Percentiles rank a stretch among this genome's conserved stretches.
Evolutionary conservation across 805 yeast genomes (phyloP).

Genomic region (Kodamaea hsintzibuensis): DNA sequence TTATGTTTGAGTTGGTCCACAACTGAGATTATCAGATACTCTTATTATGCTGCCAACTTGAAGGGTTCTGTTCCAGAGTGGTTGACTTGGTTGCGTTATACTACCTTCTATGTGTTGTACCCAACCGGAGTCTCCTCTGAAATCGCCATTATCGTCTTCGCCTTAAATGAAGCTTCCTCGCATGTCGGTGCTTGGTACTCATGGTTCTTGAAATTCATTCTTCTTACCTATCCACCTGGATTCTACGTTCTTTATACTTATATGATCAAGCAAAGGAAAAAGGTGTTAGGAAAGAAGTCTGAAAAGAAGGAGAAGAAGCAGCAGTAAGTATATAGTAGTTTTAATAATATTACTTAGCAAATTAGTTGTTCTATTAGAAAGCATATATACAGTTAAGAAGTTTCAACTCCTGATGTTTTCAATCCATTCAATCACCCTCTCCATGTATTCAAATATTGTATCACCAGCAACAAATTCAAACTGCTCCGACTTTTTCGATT

Average conservation of each 20-base stretch:
- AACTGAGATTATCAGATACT: conserved; percentile 89
- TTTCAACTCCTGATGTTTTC: conserved; percentile 16
- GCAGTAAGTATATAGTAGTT: background rate
- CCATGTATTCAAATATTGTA: conserved; percentile 34
- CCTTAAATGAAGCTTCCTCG: conserved; percentile 67
- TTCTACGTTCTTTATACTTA: conserved; percentile 80
- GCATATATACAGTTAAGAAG: background rate
- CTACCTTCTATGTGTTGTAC: conserved; percentile 76
- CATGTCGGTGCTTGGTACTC: conserved; percentile 53
- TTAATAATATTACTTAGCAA: background rate
- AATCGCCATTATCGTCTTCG: conserved; percentile 62
- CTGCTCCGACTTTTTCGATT: conserved; percentile 11
- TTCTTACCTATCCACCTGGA: conserved; percentile 81
- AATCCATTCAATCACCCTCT: conserved; percentile 29
- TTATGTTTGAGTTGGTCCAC: conserved; percentile 86
- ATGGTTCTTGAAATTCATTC: conserved; percentile 52
- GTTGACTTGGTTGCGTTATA: conserved; percentile 77
- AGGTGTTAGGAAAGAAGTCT: conserved; percentile 52
- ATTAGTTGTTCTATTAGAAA: background rate
- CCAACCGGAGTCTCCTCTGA: conserved; percentile 94
- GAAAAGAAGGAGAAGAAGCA: conserved; percentile 12
- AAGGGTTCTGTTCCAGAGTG: conserved; percentile 53
- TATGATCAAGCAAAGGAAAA: conserved; percentile 85
- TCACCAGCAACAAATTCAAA: conserved; percentile 31
- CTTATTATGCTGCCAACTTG: conserved; percentile 77